Base-by-base conservation (phyloP, 176 grass and related monocot genomes). In the Calamus simplicifolius region DNA sequence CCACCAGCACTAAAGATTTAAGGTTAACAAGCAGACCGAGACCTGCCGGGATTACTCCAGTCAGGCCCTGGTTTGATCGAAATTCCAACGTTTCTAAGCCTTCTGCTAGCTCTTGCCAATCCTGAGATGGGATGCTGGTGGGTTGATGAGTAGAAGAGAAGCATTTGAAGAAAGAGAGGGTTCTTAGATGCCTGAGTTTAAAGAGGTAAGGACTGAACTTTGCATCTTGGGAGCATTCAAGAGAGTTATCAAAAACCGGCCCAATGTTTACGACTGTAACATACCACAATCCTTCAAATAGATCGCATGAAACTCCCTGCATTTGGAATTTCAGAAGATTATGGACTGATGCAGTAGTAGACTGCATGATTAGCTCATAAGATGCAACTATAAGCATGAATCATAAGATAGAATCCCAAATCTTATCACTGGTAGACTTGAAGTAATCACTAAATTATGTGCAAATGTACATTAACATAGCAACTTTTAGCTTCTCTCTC, bases 241-340 rank as follows among this genome's bases (percentile, higher is more conserved):
- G 52, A 43, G 66, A 68, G 52, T 68, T 68, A 18, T 68, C 66
- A 4, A 56, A 54, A 31, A 56, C 51, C 13, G 66, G 52, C 14
- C 66, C 66, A 30, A 68, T 48, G 52, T 68, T 54, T 29, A 68
- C 4, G 27, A 16, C 66, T 2, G 52, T 48, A 16, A 68, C 18
- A 27, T 68, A 48, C 66, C 66, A 68, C 51, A 16, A n/a, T 18
- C 52, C 66, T 16, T 56, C 65, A 21, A 56, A 68, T 18, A 68
- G n/a, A 19, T 68, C 65, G 51, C 65, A 56, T 25, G 52, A 68
- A n/a, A 68, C 65, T 6, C 65, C 65, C 65, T 68, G 65, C 28
- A 14, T 56, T 68, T 4, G 1, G 15, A n/a, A 43, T 7, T 29
- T 23, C 52, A 19, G 14, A 26, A 16, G 25, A 52, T 6, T 7